Evolutionary conservation across 768 basidiomycete genomes (phyloP).

Genomic region (Boletus reticuloceps): DNA sequence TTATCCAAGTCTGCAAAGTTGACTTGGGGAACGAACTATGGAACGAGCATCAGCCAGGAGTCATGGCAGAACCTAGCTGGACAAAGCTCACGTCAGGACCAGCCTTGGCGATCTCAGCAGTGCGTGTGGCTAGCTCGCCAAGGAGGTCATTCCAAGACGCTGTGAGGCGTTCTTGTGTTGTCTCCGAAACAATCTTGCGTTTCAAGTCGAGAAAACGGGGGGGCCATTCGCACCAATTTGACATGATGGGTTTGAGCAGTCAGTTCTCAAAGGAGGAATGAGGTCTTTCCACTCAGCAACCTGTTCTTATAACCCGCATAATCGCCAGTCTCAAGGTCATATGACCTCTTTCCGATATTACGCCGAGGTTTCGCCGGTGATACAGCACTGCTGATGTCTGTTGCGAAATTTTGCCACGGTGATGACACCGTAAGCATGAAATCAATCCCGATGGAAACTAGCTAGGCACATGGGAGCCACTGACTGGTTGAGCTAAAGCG

Average conservation of each 20-base stretch:
- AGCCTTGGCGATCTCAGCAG: constrained; percentile 41
- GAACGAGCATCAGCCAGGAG: neutral
- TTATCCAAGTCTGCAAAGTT: constrained; percentile 51
- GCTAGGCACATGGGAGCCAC: neutral
- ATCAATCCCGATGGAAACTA: neutral
- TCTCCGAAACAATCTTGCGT: constrained; percentile 48
- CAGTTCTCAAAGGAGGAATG: neutral
- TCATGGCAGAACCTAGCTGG: neutral
- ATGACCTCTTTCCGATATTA: neutral
- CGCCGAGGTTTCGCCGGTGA: constrained; percentile 11
- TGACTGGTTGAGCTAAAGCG: too few relatives aligned
- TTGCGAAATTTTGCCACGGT: neutral
- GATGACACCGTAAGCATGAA: neutral
- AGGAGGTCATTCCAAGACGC: constrained; percentile 60
- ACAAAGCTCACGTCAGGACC: constrained; percentile 46
- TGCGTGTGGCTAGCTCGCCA: constrained; percentile 44
- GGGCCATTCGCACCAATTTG: constrained; percentile 12
- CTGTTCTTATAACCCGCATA: constrained; percentile 12
- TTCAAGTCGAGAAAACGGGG: constrained; percentile 58
- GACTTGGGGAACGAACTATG: constrained; percentile 61
- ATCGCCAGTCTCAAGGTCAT: neutral
- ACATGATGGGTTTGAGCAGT: constrained; percentile 9
- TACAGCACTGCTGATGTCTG: neutral
- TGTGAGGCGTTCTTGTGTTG: constrained; percentile 47
- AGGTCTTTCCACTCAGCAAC: neutral